Conservation (phyloP, 2,329 filamentous ascomycete species). For the Alternaria arborescens region DNA sequence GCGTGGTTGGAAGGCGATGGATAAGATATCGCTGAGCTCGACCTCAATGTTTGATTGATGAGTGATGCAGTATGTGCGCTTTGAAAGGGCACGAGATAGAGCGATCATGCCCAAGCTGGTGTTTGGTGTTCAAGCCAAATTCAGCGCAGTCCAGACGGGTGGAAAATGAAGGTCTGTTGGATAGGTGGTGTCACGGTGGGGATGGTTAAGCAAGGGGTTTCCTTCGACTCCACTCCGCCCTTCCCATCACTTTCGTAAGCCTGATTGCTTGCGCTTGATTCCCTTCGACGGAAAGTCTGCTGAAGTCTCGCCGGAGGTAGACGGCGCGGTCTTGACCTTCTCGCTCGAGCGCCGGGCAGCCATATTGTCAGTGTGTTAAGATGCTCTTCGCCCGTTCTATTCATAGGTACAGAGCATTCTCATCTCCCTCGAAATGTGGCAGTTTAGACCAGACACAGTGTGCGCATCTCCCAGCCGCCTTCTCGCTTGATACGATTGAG, state of each 20-base stretch:
- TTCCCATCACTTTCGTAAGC: too few relatives aligned
- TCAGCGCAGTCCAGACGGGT: fast-evolving
- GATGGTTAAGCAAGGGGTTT: neutral
- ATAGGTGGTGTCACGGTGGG: neutral
- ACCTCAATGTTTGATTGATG: neutral
- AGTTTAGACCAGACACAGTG: neutral
- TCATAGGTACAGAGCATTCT: neutral
- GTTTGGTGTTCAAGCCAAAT: neutral
- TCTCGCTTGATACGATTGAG: neutral
- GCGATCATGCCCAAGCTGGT: neutral
- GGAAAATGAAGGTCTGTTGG: neutral
- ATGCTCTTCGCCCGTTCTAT: neutral
- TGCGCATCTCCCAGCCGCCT: neutral
- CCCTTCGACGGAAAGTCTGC: neutral
- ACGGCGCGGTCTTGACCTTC: neutral
- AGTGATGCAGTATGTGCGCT: neutral
- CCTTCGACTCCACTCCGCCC: too few relatives aligned
- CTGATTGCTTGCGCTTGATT: neutral
- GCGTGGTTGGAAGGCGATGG: neutral
- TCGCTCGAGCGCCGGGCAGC: too few relatives aligned
- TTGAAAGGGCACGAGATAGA: neutral
- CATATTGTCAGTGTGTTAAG: neutral
- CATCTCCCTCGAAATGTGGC: fast-evolving
- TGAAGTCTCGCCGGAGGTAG: neutral
- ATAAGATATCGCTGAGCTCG: neutral